A percentile compares a stretch with the other conserved stretches of the same genome.
Conservation (phyloP, 768 basidiomycete species). For the Asterophora lycoperdoides region DNA sequence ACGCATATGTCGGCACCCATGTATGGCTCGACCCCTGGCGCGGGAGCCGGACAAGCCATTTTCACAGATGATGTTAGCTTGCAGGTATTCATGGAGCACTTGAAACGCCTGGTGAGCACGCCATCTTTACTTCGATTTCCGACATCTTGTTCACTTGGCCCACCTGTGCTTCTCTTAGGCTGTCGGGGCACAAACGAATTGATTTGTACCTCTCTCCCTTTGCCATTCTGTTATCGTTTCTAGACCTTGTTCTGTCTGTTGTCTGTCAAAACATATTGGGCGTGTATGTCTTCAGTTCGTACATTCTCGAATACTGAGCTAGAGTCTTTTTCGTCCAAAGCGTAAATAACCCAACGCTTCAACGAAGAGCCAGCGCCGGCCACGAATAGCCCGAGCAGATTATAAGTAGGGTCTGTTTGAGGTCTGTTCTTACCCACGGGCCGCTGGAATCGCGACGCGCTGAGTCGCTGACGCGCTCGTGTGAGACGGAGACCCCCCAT, state of each 20-base stretch:
- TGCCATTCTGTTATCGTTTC: conserved; percentile 1
- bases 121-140: not conserved
- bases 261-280: conserved; percentile 9
- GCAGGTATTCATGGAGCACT: conserved; percentile 96
- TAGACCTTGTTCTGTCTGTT: conserved; percentile 14
- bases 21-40: conserved; percentile 74
- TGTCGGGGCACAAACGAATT: conserved; percentile 68
- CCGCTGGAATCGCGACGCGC: too few species aligned
- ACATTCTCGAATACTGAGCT: conserved; percentile 8
- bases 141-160: conserved; percentile 5
- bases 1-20: conserved; percentile 93
- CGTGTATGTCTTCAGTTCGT: conserved; percentile 5
- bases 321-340: not conserved
- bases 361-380: too few species aligned
- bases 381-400: too few species aligned
- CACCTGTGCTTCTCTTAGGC: conserved; percentile 34
- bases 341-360: too few species aligned
- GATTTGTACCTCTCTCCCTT: conserved; percentile 15
- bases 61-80: conserved; percentile 99
- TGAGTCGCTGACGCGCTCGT: too few species aligned
- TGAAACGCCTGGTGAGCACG: conserved; percentile 79
- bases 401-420: too few species aligned
- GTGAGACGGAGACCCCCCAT: too few species aligned
- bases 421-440: too few species aligned
- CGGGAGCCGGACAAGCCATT: conserved; percentile 81